A percentile compares a stretch with the other conserved stretches of the same genome.
phyloP scores from a whole-genome alignment of 257 asterid genomes.

The Cruciata laevipes region DNA sequence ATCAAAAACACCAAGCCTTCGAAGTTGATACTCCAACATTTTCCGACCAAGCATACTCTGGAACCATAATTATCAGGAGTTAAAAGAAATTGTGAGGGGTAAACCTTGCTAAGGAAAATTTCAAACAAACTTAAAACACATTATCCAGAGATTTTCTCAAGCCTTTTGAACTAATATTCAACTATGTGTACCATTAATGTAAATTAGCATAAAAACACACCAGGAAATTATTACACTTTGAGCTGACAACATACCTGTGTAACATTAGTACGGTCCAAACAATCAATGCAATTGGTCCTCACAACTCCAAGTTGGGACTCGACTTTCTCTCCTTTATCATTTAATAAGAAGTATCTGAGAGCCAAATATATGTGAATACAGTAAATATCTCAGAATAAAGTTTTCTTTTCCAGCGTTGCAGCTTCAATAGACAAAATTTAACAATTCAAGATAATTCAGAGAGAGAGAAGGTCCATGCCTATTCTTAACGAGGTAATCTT shows the following conservation, averaged over 20 bases:
- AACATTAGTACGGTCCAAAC: constrained; percentile 98
- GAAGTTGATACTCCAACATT: constrained; percentile 85
- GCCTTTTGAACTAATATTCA: not conserved
- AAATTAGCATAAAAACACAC: not conserved
- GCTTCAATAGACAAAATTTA: not conserved
- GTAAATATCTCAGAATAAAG: not conserved
- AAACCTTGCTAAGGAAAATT: not conserved
- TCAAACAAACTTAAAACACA: not conserved
- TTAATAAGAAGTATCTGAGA: constrained; percentile 66
- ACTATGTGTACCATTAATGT: not conserved
- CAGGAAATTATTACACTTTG: not conserved
- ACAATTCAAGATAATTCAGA: constrained; percentile 11
- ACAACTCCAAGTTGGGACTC: constrained; percentile 77
- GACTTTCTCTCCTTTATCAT: constrained; percentile 78
- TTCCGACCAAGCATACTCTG: constrained; percentile 95
- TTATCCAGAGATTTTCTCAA: not conserved
- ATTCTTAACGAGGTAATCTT: constrained; percentile 60
- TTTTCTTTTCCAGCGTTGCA: not conserved
- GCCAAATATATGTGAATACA: not conserved
- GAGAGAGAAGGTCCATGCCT: constrained; percentile 37
- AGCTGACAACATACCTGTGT: constrained; percentile 57
- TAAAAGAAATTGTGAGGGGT: not conserved
- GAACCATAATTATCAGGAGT: constrained; percentile 11
- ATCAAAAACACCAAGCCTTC: constrained; percentile 71
- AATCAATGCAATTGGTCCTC: constrained; percentile 87